These are phyloP conservation scores for Themeda triandra DNA, from an alignment of 176 grass and related monocot genomes.

Conservation along the genomic window DNA sequence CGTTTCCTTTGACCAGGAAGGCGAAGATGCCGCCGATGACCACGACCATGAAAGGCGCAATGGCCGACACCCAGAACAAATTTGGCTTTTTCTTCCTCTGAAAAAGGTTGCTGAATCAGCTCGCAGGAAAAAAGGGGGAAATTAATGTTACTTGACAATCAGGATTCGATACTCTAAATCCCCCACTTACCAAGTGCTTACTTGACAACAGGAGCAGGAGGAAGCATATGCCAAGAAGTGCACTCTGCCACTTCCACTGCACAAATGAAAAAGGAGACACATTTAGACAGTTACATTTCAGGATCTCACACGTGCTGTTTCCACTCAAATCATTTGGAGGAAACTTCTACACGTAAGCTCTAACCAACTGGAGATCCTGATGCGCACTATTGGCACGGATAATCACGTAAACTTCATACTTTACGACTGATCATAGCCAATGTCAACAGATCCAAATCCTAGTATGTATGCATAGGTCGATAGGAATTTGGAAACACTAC, in stretches of 20 bases:
- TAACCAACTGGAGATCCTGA: neutral
- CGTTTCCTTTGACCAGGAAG: constrained; percentile 75
- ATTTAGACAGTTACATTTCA: constrained; percentile 17
- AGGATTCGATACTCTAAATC: too few species aligned
- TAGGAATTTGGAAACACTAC: neutral
- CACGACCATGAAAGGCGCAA: constrained; percentile 79
- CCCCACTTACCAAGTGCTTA: constrained; percentile 71
- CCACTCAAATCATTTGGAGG: neutral
- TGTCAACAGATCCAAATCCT: neutral
- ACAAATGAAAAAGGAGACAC: constrained; percentile 13
- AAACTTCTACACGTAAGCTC: neutral
- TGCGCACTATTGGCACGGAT: neutral
- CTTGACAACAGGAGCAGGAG: constrained; percentile 55
- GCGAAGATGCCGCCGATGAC: constrained; percentile 70
- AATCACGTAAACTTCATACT: neutral
- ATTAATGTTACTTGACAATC: neutral
- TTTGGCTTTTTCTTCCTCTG: constrained; percentile 77
- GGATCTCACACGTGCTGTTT: constrained; percentile 20
- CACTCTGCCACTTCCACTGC: constrained; percentile 95
- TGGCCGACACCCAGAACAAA: constrained; percentile 87
- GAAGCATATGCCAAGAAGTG: constrained; percentile 75
- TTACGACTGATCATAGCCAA: neutral
- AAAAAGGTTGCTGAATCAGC: neutral
- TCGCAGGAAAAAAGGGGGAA: neutral
- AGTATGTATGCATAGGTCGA: neutral